Conservation (phyloP, 305 asterid genomes). For the Fraxinus velutina region DNA sequence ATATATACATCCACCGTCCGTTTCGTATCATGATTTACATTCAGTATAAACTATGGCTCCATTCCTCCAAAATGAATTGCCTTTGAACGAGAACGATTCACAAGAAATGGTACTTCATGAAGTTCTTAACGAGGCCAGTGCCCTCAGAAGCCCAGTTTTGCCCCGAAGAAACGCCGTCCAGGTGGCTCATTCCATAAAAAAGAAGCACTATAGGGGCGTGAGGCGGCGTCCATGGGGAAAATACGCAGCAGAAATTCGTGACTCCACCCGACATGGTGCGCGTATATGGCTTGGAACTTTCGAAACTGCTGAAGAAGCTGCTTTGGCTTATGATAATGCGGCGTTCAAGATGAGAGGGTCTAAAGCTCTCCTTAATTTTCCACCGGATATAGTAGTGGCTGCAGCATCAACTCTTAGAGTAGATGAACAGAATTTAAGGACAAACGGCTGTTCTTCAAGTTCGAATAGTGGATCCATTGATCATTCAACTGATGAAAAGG, state of each 20-base stretch:
- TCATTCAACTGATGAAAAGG: neutral
- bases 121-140: constrained; percentile 47
- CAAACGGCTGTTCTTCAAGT: neutral
- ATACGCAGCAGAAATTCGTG: constrained; percentile 65
- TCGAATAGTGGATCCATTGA: neutral
- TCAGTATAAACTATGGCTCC: constrained; percentile 22
- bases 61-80: constrained; percentile 24
- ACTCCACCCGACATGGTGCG: constrained; percentile 45
- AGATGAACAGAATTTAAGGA: neutral
- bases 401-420: constrained; percentile 9
- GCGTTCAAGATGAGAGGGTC: constrained; percentile 60
- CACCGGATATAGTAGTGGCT: constrained; percentile 27
- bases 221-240: constrained; percentile 71
- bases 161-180: constrained; percentile 35
- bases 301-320: constrained; percentile 58
- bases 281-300: constrained; percentile 64
- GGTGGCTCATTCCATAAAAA: constrained; percentile 15
- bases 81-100: constrained; percentile 63
- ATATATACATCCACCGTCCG: constrained; percentile 6
- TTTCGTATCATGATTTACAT: neutral
- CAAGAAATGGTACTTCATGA: constrained; percentile 51
- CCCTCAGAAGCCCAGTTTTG: constrained; percentile 13
- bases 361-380: constrained; percentile 63
- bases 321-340: constrained; percentile 61
- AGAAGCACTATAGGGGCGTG: constrained; percentile 58